Base-by-base conservation (phyloP, 257 asterid genomes). In the Eucommia ulmoides region DNA sequence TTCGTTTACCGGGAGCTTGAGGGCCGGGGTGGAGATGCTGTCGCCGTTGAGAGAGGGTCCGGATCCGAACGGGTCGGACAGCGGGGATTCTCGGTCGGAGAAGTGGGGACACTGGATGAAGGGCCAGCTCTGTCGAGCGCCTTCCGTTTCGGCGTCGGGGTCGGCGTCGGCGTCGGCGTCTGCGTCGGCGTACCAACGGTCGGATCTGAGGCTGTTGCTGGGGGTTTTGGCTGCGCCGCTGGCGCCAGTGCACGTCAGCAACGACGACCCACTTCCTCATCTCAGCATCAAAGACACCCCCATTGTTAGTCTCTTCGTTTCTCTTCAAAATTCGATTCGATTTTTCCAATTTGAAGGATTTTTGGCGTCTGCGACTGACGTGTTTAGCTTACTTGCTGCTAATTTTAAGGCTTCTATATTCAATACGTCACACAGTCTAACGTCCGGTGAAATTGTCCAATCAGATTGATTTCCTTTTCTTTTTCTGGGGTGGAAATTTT, bases 151-250 rank as follows among this genome's bases (percentile, higher is more conserved):
- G 0, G 50, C 51, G 22, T 56, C 73, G 51, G 83, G 73, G 51
- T 63, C 80, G 66, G 73, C 65, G 9, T 58, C 82, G 3, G 75
- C 50, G 23, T 72, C 87, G 0, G 49, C 51, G 21, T 56, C 73
- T 53, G 81, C 70, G 52, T 64, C 81, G 66, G 72, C 65, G 22
- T 73, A 33, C 29, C 72, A 74, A 23, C 53, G 84, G 78, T 72
- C 94, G 58, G 94, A 83, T 74, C 83, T 83, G 60, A 70, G 88
- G 75, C 65, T 83, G 64, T 70, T 83, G 14, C 94, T 83, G 38
- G 92, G 94, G 22, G 87, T 80, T 1, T 60, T 83, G 41, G 94
- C 88, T 33, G 88, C 94, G 59, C 94, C 92, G 59, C 73, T 83
- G 7, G 82, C 92, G 2, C 94, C 94, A 12, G 81, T 83, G 70